Conservation (phyloP, 768 basidiomycete species). For the Collybia sordida region DNA sequence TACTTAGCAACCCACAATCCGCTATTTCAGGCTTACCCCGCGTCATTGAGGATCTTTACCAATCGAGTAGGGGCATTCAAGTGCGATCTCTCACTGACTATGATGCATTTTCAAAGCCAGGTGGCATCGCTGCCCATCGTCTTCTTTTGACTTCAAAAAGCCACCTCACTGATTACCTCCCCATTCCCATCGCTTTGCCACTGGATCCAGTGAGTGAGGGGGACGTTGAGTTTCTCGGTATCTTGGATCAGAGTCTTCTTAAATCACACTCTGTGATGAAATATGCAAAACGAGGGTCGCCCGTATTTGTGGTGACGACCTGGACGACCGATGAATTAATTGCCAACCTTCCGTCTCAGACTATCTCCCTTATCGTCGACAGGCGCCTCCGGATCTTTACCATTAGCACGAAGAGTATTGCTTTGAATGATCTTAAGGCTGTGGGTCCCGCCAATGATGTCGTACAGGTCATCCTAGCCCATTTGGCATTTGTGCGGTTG, state of each 20-base stretch:
- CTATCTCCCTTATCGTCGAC: constrained; percentile 43
- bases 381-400: constrained; percentile 58
- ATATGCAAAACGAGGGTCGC: constrained; percentile 62
- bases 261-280: constrained; percentile 75
- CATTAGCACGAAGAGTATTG: constrained; percentile 57
- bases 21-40: constrained; percentile 55
- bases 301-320: constrained; percentile 70
- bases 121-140: constrained; percentile 68
- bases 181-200: constrained; percentile 58
- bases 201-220: constrained; percentile 46
- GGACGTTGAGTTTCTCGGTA: constrained; percentile 65
- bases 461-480: constrained; percentile 58
- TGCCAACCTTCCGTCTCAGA: constrained; percentile 59
- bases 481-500: constrained; percentile 82
- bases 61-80: constrained; percentile 46
- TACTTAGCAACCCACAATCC: constrained; percentile 62
- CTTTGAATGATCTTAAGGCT: constrained; percentile 37
- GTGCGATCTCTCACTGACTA: constrained; percentile 66
- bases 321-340: constrained; percentile 78
- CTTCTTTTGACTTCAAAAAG: constrained; percentile 60
- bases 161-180: constrained; percentile 36
- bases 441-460: constrained; percentile 35
- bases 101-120: constrained; percentile 74
- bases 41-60: constrained; percentile 59
- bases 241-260: constrained; percentile 76